Percentiles rank a stretch among this genome's conserved stretches.
Conservation (phyloP, 148 eudicot species). For the Euryodendron excelsum region DNA sequence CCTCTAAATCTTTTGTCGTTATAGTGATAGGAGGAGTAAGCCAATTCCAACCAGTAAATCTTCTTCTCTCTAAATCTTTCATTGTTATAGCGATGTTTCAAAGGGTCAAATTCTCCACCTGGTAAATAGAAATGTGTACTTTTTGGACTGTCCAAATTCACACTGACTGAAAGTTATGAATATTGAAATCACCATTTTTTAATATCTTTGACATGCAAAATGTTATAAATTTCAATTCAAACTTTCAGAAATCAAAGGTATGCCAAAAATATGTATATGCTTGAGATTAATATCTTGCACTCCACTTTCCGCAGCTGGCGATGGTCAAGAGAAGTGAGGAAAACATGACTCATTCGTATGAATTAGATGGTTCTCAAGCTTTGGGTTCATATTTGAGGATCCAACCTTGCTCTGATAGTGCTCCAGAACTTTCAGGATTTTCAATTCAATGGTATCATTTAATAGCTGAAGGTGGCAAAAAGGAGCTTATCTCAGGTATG, state of each 20-base stretch:
- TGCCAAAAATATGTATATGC: neutral
- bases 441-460: constrained; percentile 87
- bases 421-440: constrained; percentile 68
- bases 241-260: too few relatives aligned
- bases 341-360: constrained; percentile 43
- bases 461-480: constrained; percentile 60
- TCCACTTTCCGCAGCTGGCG: constrained; percentile 47
- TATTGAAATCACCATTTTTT: too few relatives aligned
- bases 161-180: too few relatives aligned
- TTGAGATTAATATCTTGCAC: neutral
- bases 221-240: too few relatives aligned
- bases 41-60: too few relatives aligned
- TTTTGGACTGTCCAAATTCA: too few relatives aligned
- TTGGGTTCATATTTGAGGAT: constrained; percentile 79
- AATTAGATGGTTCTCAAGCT: constrained; percentile 74
- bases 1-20: too few relatives aligned
- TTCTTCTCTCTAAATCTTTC: neutral
- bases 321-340: constrained; percentile 56
- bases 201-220: too few relatives aligned
- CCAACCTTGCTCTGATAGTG: constrained; percentile 54
- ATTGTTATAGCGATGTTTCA: neutral
- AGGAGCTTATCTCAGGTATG: constrained; percentile 87
- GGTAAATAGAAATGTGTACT: too few relatives aligned
- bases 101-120: too few relatives aligned
- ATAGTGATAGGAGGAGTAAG: too few relatives aligned